These are phyloP conservation scores for Phyllostachys edulis DNA, from an alignment of 176 grass and related monocot species.

Conservation along the genomic window DNA sequence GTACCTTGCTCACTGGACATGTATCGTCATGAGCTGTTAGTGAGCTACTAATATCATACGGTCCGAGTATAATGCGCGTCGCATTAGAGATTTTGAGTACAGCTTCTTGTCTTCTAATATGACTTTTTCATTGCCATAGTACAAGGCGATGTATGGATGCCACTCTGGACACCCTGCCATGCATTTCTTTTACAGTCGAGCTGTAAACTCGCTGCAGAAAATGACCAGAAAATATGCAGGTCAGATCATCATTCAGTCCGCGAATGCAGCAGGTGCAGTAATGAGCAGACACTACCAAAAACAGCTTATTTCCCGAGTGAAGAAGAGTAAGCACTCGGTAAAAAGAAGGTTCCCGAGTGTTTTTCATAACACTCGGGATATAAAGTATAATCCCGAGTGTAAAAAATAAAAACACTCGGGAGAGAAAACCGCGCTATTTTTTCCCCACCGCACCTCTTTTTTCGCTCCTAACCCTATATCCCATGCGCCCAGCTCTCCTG, in stretches of 20 bases:
- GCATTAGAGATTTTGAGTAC: neutral
- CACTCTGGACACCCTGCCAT: neutral
- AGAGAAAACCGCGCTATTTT: too few species aligned
- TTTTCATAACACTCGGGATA: too few species aligned
- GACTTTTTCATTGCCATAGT: neutral
- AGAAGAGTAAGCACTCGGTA: too few species aligned
- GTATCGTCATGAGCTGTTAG: neutral
- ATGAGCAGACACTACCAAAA: too few species aligned
- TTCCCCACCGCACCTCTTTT: too few species aligned
- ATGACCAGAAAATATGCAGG: neutral
- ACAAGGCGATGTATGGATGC: neutral
- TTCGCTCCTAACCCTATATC: too few species aligned
- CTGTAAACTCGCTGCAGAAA: neutral
- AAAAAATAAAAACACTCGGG: too few species aligned
- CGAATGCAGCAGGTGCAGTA: neutral
- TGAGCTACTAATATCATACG: neutral
- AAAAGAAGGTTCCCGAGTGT: too few species aligned
- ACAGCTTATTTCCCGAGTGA: too few species aligned
- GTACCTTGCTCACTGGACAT: neutral
- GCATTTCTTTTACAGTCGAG: neutral
- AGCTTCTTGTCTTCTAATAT: neutral
- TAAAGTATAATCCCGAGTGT: too few species aligned
- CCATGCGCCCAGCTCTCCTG: too few species aligned
- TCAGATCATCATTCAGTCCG: neutral
- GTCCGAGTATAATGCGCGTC: neutral